A percentile compares a stretch with the other conserved stretches of the same genome.
These are phyloP conservation scores for Cercospora berteroae DNA, from an alignment of 2,329 filamentous ascomycete species.

Conservation along the genomic window DNA sequence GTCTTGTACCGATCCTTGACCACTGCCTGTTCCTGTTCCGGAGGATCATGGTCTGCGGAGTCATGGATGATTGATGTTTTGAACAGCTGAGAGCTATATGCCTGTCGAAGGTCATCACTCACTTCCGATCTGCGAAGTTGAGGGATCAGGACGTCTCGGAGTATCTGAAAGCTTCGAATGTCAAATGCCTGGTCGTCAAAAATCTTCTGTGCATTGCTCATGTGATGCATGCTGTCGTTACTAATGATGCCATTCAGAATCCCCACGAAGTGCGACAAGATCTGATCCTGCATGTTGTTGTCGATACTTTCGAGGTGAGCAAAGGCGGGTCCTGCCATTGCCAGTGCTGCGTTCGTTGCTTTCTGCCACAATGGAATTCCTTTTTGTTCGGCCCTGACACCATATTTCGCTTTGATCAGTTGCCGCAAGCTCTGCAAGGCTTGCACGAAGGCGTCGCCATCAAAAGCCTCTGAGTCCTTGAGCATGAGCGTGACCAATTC, in stretches of 20 bases:
- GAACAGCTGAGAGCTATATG: constrained; percentile 76
- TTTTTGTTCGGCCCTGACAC: constrained; percentile 69
- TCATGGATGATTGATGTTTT: constrained; percentile 74
- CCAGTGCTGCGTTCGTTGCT: constrained; percentile 68
- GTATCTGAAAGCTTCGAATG: constrained; percentile 66
- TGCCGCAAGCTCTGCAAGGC: constrained; percentile 66
- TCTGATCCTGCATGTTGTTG: constrained; percentile 32
- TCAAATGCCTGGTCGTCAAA: constrained; percentile 76
- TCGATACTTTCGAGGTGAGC: constrained; percentile 43
- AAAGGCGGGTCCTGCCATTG: constrained; percentile 66
- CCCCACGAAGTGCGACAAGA: constrained; percentile 51
- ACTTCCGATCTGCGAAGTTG: constrained; percentile 66
- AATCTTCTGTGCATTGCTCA: constrained; percentile 42
- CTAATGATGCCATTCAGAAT: constrained; percentile 41
- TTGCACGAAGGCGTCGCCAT: constrained; percentile 62
- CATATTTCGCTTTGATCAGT: constrained; percentile 77
- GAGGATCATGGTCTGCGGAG: constrained; percentile 55
- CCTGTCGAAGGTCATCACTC: constrained; percentile 63
- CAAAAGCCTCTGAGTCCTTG: constrained; percentile 65
- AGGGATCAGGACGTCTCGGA: constrained; percentile 72
- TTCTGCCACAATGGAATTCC: constrained; percentile 73
- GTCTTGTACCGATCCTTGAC: constrained; percentile 63
- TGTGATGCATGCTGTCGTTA: constrained; percentile 38
- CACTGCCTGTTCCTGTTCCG: constrained; percentile 54
- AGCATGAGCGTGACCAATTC: constrained; percentile 60